Conservation (phyloP, 1,139 yeast species). For the Taphrina confusa region DNA sequence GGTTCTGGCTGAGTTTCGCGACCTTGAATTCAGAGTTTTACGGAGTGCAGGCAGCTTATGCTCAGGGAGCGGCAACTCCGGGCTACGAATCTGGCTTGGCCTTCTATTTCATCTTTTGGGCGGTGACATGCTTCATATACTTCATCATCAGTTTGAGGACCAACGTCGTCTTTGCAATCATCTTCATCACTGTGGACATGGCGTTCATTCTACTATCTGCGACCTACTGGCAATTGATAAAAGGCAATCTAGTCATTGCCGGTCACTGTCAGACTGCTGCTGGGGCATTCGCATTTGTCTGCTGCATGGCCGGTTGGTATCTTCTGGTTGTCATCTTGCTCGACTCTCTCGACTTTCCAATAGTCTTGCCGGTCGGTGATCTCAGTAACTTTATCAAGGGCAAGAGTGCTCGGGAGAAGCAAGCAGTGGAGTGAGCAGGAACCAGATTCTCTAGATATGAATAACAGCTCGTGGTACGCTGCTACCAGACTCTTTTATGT, state of each 20-base stretch:
- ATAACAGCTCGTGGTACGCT: too few species aligned
- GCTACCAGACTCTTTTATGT: too few species aligned
- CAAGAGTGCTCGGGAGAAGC: conserved; percentile 14
- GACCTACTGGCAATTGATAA: conserved; percentile 55
- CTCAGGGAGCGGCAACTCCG: conserved; percentile 52
- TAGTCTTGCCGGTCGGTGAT: conserved; percentile 40
- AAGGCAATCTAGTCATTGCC: conserved; percentile 42
- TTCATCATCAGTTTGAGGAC: conserved; percentile 65
- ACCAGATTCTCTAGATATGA: too few species aligned
- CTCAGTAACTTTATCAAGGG: conserved; percentile 38
- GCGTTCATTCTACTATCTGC: conserved; percentile 61
- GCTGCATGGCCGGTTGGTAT: conserved; percentile 63
- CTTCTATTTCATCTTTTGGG: conserved; percentile 63
- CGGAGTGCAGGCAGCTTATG: conserved; percentile 58
- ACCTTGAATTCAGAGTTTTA: conserved; percentile 60
- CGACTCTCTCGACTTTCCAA: conserved; percentile 40
- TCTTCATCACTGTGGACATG: conserved; percentile 57
- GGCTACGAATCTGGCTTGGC: conserved; percentile 58
- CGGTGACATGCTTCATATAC: conserved; percentile 61
- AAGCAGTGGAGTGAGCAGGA: background rate
- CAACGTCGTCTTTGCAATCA: conserved; percentile 54
- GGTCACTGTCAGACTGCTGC: conserved; percentile 60
- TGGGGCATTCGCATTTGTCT: conserved; percentile 65
- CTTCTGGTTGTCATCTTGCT: conserved; percentile 39
- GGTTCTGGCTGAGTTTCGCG: conserved; percentile 71